Evolutionary conservation across 1,284 basidiomycete species (phyloP), one percentile per base, ranked within the genome.

Genomic region (Xerocomus nothofagi): DNA sequence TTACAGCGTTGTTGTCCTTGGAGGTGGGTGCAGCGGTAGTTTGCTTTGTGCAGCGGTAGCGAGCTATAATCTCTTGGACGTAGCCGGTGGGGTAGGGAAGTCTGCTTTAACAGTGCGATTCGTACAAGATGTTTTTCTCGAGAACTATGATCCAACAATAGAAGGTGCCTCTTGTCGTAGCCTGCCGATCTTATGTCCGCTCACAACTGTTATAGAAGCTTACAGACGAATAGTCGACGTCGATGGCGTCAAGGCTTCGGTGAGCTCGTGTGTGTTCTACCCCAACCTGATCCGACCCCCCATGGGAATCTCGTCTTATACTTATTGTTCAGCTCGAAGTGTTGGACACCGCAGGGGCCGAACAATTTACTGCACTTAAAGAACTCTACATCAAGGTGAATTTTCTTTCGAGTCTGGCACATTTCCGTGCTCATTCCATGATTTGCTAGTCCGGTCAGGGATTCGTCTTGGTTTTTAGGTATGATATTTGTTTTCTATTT

Each of bases 291-390:
- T 50, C 46, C 32, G 24, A 47, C 53, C 51, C 53, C 47, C 48
- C 21, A 44, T 53, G 32, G 21, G 33, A 56, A 48, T 45, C 2
- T 46, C 49, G 48, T 47, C 48, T 59, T 45, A 57, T 37, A 20
- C 37, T 40, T 49, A 20, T 51, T 43, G 3, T 51, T 26, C 65
- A 89, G 84, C 80, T 93, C 49, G 90, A 95, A 63, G 84, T 95
- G 32, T 70, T 93, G 48, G 93, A 95, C 66, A 95, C 93, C 12
- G 93, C 93, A 17, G 92, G 93, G 11, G 85, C 86, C n/a, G 91
- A 91, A 63, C 92, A 91, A 65, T 91, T 91, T 63, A 87, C 75
- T 12, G 83, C 84, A 18, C 71, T 90, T 48, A 89, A 87, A 57
- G 89, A 91, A 67, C 74, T 85, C 9, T 90, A 89, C 63, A 88